phyloP scores from a whole-genome alignment of 805 yeast genomes.

The Cyberlindnera xishuangbannaensis region DNA sequence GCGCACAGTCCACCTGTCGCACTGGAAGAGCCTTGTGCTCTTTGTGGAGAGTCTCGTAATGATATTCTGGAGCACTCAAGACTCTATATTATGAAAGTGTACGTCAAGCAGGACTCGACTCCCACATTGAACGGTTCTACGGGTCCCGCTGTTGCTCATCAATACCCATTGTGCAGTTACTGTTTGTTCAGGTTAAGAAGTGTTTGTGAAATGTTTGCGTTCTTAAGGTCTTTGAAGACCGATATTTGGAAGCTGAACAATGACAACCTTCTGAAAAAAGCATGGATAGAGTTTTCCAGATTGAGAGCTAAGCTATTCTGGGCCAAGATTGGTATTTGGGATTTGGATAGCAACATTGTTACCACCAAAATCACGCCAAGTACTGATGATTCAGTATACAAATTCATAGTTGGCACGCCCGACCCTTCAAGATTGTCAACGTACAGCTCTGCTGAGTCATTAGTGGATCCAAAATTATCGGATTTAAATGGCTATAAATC shows the following conservation, averaged over 20 bases:
- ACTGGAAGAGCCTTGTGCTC: constrained; percentile 64
- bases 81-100: constrained; percentile 57
- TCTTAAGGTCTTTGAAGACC: constrained; percentile 55
- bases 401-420: constrained; percentile 3
- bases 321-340: constrained; percentile 82
- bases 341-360: constrained; percentile 30
- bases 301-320: constrained; percentile 74
- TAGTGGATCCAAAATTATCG: constrained; percentile 5
- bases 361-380: constrained; percentile 30
- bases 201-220: constrained; percentile 77
- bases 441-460: constrained; percentile 15
- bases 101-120: constrained; percentile 21
- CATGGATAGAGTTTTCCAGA: constrained; percentile 61
- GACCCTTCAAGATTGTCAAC: constrained; percentile 8
- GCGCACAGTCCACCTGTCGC: constrained; percentile 64
- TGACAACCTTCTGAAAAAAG: constrained; percentile 36
- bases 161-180: constrained; percentile 72
- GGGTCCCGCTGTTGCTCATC: constrained; percentile 29
- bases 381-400: constrained; percentile 15
- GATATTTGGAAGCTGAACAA: constrained; percentile 54
- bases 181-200: constrained; percentile 77
- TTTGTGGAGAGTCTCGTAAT: constrained; percentile 76
- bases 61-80: constrained; percentile 74
- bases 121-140: constrained; percentile 1
- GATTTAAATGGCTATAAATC: constrained; percentile 9